Evolutionary conservation across 2,329 filamentous ascomycete species (phyloP).

Genomic region (Hymenoscyphus fructigenus): DNA sequence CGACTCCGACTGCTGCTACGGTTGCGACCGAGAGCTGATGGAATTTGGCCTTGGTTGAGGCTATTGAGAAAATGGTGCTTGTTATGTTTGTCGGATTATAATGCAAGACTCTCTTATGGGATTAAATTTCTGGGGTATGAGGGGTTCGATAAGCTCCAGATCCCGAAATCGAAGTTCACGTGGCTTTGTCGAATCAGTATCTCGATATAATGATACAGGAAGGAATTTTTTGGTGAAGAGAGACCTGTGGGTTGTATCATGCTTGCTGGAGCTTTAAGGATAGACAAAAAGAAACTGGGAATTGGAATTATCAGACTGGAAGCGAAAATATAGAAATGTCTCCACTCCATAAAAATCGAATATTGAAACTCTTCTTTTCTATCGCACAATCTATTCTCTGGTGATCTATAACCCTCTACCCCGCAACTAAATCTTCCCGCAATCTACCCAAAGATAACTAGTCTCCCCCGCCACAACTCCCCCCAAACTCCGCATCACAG

Average conservation of each 20-base stretch:
- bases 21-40: not conserved
- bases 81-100: not conserved
- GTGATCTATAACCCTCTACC: not conserved
- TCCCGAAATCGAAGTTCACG: not conserved
- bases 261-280: not conserved
- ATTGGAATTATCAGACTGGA: not conserved
- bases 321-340: not conserved
- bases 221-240: too few relatives aligned
- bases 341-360: not conserved
- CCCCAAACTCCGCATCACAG: slow-evolving; percentile 32
- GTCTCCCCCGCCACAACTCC: slow-evolving; percentile 19
- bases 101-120: not conserved
- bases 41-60: not conserved
- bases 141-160: not conserved
- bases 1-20: not conserved
- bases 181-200: not conserved
- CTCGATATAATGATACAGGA: not conserved
- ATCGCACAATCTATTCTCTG: not conserved
- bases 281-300: not conserved
- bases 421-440: slow-evolving; percentile 17
- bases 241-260: not conserved
- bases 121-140: not conserved
- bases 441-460: slow-evolving; percentile 33
- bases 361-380: not conserved
- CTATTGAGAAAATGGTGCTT: not conserved